A percentile compares a stretch with the other conserved stretches of the same genome.
These are phyloP conservation scores for Rhodocollybia butyracea DNA, from an alignment of 768 basidiomycete species.

Conservation along the genomic window DNA sequence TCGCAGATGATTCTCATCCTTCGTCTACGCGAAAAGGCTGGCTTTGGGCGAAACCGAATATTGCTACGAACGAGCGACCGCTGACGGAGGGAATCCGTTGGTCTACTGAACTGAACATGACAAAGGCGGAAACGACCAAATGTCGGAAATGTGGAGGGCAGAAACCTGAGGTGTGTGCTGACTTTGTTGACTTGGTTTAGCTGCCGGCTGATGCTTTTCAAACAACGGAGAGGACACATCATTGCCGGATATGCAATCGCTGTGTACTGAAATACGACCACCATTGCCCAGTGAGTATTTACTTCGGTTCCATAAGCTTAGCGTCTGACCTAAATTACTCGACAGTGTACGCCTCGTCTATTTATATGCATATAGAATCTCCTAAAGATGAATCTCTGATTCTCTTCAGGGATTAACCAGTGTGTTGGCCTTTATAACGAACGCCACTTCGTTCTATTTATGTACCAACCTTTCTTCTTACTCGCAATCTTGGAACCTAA, in stretches of 20 bases:
- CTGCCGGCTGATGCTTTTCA: slow-evolving; percentile 1
- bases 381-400: not conserved
- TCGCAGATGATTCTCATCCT: slow-evolving; percentile 55
- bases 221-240: slow-evolving; percentile 76
- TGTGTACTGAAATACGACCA: slow-evolving; percentile 92
- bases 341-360: slow-evolving; percentile 40
- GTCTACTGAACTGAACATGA: slow-evolving; percentile 47
- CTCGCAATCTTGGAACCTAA: not conserved
- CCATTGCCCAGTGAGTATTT: slow-evolving; percentile 79
- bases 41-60: slow-evolving; percentile 55
- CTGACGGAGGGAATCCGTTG: slow-evolving; percentile 46
- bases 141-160: slow-evolving; percentile 67
- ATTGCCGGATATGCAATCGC: slow-evolving; percentile 87
- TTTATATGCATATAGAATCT: slow-evolving; percentile 1
- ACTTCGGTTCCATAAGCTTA: slow-evolving; percentile 1
- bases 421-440: slow-evolving; percentile 96
- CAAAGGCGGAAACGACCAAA: slow-evolving; percentile 50
- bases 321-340: slow-evolving; percentile 1
- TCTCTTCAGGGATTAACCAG: slow-evolving; percentile 83
- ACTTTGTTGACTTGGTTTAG: not conserved
- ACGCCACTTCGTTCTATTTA: slow-evolving; percentile 93
- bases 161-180: slow-evolving; percentile 71
- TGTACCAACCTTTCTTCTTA: slow-evolving; percentile 47
- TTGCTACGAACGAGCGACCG: slow-evolving; percentile 19
- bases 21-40: slow-evolving; percentile 36